phyloP scores from a whole-genome alignment of 2,329 filamentous ascomycete genomes.

The Metarhizium anisopliae region DNA sequence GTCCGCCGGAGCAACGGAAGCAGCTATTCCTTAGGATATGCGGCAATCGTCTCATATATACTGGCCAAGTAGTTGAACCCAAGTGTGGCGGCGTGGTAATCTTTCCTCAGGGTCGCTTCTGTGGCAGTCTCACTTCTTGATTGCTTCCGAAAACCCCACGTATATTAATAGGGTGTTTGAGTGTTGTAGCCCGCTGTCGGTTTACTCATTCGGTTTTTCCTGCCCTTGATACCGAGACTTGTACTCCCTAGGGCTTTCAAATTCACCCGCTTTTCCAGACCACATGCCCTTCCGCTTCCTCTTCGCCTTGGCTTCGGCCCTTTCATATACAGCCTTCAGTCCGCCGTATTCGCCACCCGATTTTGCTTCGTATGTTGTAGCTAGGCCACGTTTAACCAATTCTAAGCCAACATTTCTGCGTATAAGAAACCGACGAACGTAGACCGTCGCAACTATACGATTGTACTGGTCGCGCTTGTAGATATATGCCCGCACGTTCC shows the following conservation, averaged over 20 bases:
- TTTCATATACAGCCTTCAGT: constrained; percentile 53
- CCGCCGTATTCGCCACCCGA: constrained; percentile 81
- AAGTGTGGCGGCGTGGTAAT: background rate
- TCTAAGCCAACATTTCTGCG: constrained; percentile 77
- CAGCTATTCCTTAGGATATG: background rate
- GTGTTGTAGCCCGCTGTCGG: background rate
- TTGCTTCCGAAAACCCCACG: background rate
- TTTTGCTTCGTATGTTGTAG: constrained; percentile 92
- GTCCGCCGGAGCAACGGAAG: no score
- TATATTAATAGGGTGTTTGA: background rate
- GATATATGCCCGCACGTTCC: constrained; percentile 71
- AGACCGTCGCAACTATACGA: constrained; percentile 79
- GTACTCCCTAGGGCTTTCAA: constrained; percentile 82
- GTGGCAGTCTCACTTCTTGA: background rate
- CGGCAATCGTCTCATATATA: background rate
- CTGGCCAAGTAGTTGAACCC: background rate
- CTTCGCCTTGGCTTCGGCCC: constrained; percentile 59
- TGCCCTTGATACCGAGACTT: constrained; percentile 46
- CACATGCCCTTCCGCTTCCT: constrained; percentile 63
- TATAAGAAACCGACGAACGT: constrained; percentile 58
- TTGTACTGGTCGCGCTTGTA: constrained; percentile 88
- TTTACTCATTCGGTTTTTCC: constrained; percentile 7
- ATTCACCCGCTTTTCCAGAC: constrained; percentile 51
- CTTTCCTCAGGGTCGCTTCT: background rate
- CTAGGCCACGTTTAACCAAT: constrained; percentile 78